phyloP scores from a whole-genome alignment of 139 green algal species.

The Microglena sp. region DNA sequence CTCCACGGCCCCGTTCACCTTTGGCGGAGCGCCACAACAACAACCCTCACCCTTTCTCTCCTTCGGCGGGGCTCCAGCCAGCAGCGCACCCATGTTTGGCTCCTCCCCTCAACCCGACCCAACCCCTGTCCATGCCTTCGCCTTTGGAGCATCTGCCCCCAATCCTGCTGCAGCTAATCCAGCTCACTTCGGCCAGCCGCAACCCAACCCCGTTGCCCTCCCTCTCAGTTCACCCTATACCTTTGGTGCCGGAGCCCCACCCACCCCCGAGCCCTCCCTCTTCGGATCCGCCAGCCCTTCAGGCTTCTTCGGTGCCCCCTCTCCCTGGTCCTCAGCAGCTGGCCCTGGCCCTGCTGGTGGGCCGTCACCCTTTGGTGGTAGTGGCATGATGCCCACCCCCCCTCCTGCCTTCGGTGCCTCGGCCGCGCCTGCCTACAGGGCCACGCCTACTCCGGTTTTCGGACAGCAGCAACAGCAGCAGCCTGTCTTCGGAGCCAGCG shows the following conservation, averaged over 20 bases:
- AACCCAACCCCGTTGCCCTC: not conserved
- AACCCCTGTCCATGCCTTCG: not conserved
- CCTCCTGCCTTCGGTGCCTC: not conserved
- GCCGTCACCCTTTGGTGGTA: not conserved
- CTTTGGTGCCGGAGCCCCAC: too few relatives aligned
- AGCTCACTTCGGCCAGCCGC: not conserved
- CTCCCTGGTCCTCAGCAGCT: not conserved
- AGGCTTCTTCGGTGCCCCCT: not conserved
- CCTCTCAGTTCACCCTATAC: not conserved
- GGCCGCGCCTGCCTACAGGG: not conserved
- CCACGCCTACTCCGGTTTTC: not conserved
- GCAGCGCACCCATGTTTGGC: too few relatives aligned
- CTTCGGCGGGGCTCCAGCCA: too few relatives aligned
- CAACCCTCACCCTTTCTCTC: too few relatives aligned
- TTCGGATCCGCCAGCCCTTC: too few relatives aligned
- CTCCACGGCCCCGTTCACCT: too few relatives aligned
- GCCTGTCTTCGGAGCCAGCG: not conserved
- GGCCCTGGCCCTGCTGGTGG: not conserved
- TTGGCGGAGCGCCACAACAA: too few relatives aligned
- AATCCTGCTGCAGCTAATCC: not conserved
- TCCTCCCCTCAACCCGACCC: too few relatives aligned
- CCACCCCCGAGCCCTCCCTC: too few relatives aligned
- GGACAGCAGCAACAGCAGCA: slow-evolving; percentile 1
- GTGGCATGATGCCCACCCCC: not conserved
- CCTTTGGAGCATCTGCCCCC: not conserved